Evolutionary conservation across 345 rosid genomes (phyloP).

Genomic region (Psidium friedrichsthalianum): DNA sequence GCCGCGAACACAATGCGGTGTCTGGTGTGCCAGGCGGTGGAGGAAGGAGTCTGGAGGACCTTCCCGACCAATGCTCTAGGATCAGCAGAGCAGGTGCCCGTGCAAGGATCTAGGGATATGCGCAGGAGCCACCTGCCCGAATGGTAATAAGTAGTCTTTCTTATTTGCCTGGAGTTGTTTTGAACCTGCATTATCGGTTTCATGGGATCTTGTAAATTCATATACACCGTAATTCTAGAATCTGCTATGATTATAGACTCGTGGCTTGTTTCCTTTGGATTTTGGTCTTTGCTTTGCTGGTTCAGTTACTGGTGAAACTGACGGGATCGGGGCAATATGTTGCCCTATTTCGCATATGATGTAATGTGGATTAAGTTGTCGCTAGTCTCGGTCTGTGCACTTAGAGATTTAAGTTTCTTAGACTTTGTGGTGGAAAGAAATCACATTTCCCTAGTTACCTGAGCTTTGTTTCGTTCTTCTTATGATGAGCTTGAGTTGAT

Average conservation of each 20-base stretch:
- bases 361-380: background rate
- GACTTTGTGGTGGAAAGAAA: background rate
- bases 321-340: background rate
- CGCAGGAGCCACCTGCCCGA: background rate
- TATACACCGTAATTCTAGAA: background rate
- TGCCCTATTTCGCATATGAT: background rate
- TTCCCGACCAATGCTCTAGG: background rate
- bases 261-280: background rate
- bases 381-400: background rate
- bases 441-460: background rate
- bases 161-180: background rate
- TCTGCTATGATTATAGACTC: background rate
- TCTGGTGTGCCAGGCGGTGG: constrained; percentile 10
- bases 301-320: background rate
- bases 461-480: background rate
- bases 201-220: background rate
- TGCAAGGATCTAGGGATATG: background rate
- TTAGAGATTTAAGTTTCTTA: background rate
- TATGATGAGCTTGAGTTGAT: background rate
- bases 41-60: constrained; percentile 8
- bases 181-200: background rate
- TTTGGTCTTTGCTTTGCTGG: background rate
- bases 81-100: background rate
- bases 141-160: background rate
- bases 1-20: constrained; percentile 7